phyloP scores from a whole-genome alignment of 2,329 filamentous ascomycete species.

The Calonectria pseudoreteaudii region DNA sequence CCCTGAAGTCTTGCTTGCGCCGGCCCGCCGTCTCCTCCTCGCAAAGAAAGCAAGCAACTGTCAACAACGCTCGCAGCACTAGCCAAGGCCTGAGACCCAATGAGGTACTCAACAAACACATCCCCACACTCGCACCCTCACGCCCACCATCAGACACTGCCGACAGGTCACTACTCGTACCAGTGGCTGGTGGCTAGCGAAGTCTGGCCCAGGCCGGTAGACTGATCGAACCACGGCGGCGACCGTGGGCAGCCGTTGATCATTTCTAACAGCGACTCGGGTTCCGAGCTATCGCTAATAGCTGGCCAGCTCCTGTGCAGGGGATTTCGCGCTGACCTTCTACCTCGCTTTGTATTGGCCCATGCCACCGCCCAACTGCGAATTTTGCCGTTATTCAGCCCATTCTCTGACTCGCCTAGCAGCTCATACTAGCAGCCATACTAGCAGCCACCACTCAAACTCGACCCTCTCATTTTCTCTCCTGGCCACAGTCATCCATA shows the following conservation, averaged over 20 bases:
- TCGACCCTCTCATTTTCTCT: not conserved
- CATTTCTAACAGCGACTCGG: conserved; percentile 3
- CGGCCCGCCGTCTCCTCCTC: not conserved
- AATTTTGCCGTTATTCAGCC: not conserved
- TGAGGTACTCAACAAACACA: not conserved
- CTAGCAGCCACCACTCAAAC: conserved; percentile 1
- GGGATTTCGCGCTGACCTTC: not conserved
- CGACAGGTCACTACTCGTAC: not conserved
- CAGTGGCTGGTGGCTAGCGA: conserved; percentile 13
- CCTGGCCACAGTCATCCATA: not conserved
- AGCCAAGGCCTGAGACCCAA: not conserved
- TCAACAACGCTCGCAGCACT: not conserved
- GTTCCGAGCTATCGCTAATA: conserved; percentile 9
- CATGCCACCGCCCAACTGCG: not conserved
- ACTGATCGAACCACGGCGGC: conserved; percentile 12
- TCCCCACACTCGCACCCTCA: not conserved
- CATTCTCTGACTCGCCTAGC: conserved; percentile 11
- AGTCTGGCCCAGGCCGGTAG: conserved; percentile 9
- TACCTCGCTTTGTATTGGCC: not conserved
- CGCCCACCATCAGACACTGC: not conserved
- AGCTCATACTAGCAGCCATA: conserved; percentile 1
- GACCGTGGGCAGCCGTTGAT: conserved; percentile 1
- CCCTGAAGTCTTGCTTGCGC: not conserved
- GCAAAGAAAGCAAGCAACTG: conserved; percentile 8
- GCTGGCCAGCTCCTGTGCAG: not conserved